Evolutionary conservation across 352 stramenopile species (phyloP).

Genomic region (Albugo laibachii): DNA sequence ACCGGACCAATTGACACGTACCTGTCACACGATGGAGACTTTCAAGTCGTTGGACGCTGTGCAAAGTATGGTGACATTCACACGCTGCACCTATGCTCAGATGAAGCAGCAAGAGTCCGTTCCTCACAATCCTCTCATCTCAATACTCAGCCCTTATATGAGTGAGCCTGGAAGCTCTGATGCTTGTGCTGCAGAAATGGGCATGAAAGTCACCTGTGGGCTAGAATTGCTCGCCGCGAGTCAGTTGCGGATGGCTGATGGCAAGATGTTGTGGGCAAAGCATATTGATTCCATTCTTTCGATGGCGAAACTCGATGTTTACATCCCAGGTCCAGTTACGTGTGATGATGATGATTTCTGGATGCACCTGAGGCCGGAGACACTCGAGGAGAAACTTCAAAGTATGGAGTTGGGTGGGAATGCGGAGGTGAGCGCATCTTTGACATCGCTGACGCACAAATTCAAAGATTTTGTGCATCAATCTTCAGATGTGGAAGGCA

Average conservation of each 20-base stretch:
- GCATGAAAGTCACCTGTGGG: constrained; percentile 57
- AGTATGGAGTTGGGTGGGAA: constrained; percentile 10
- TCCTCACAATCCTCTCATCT: constrained; percentile 22
- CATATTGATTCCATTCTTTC: too few relatives aligned
- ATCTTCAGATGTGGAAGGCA: constrained; percentile 40
- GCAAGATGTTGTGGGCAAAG: too few relatives aligned
- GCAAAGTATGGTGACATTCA: constrained; percentile 30
- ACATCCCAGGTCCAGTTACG: constrained; percentile 1
- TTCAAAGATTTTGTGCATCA: constrained; percentile 54
- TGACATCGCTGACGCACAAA: constrained; percentile 50
- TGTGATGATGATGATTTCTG: constrained; percentile 55
- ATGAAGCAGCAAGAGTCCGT: constrained; percentile 36
- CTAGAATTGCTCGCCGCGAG: constrained; percentile 44
- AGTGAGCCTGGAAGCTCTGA: constrained; percentile 12
- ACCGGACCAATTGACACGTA: constrained; percentile 13
- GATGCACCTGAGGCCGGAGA: constrained; percentile 57
- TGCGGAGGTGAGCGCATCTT: constrained; percentile 26
- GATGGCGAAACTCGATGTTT: too few relatives aligned
- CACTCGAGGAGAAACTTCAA: constrained; percentile 41
- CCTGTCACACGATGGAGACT: constrained; percentile 32
- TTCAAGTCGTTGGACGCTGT: constrained; percentile 15
- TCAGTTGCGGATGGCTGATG: constrained; percentile 1
- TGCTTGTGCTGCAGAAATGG: constrained; percentile 25
- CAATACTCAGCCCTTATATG: too few relatives aligned
- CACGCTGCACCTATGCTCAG: constrained; percentile 67